Percentiles rank a stretch among this genome's conserved stretches.
phyloP scores from a whole-genome alignment of 176 grass and related monocot species.

The Hordeum marinum region DNA sequence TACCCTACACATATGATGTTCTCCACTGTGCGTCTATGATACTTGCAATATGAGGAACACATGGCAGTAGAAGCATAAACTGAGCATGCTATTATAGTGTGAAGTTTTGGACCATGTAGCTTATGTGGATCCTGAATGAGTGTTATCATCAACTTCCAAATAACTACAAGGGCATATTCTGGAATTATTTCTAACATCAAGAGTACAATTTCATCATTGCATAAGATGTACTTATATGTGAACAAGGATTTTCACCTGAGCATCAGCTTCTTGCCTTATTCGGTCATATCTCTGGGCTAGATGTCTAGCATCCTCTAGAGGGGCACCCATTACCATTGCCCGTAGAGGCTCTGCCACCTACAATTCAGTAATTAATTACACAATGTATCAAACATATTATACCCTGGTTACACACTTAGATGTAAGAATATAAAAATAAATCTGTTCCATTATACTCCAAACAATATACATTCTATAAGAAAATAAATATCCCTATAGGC shows the following conservation, averaged over 20 bases:
- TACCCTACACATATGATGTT: background rate
- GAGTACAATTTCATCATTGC: background rate
- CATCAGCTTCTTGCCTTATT: constrained; percentile 92
- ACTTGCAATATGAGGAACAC: background rate
- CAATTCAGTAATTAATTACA: constrained; percentile 11
- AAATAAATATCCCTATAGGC: background rate
- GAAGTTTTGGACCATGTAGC: background rate
- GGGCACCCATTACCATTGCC: constrained; percentile 94
- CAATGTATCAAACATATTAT: background rate
- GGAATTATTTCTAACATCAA: background rate
- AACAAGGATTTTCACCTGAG: constrained; percentile 52
- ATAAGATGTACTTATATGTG: background rate
- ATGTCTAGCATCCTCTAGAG: constrained; percentile 94
- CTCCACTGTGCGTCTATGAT: background rate
- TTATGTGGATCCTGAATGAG: background rate
- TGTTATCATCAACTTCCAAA: constrained; percentile 3
- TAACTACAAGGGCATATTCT: background rate
- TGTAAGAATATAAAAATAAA: background rate
- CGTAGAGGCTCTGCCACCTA: constrained; percentile 90
- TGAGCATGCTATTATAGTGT: background rate
- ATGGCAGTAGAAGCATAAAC: background rate
- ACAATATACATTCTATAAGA: background rate
- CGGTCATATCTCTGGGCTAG: constrained; percentile 92
- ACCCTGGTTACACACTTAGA: background rate
- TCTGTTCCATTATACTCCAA: background rate